Conservation (phyloP, 1,139 yeast species). For the Taphrina sp. region DNA sequence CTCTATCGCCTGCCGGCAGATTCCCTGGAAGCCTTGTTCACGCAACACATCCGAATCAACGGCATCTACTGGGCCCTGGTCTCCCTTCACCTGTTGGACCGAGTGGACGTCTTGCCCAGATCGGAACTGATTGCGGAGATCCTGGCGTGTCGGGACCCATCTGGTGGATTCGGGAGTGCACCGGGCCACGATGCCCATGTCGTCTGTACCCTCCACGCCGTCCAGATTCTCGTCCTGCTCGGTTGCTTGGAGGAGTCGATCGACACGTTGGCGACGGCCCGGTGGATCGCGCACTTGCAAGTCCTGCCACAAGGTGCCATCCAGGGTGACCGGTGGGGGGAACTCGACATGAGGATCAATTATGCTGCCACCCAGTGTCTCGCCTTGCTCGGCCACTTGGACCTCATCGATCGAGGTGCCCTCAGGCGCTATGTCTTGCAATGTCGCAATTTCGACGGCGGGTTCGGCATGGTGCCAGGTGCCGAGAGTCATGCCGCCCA, state of each 20-base stretch:
- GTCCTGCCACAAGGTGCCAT: slow-evolving; percentile 56
- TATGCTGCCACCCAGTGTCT: slow-evolving; percentile 77
- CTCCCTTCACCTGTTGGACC: slow-evolving; percentile 63
- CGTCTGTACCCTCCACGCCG: slow-evolving; percentile 79
- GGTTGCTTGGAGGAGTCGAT: slow-evolving; percentile 53
- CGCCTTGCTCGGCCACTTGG: slow-evolving; percentile 64
- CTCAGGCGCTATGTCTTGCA: slow-evolving; percentile 63
- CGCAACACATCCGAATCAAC: slow-evolving; percentile 84
- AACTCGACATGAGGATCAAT: slow-evolving; percentile 85
- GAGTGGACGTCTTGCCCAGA: slow-evolving; percentile 58
- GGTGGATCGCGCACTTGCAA: slow-evolving; percentile 60
- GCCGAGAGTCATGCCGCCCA: slow-evolving; percentile 96
- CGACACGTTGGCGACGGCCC: slow-evolving; percentile 47
- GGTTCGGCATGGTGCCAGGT: slow-evolving; percentile 90
- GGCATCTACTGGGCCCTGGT: slow-evolving; percentile 96
- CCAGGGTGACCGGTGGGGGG: slow-evolving; percentile 82
- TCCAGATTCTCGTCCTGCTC: slow-evolving; percentile 72
- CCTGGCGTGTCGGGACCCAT: slow-evolving; percentile 55
- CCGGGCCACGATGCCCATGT: slow-evolving; percentile 89
- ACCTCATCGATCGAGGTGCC: slow-evolving; percentile 58
- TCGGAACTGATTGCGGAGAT: slow-evolving; percentile 67
- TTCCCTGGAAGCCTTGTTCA: slow-evolving; percentile 78
- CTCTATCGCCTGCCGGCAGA: slow-evolving; percentile 41
- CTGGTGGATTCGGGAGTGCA: slow-evolving; percentile 87
- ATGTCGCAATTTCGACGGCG: slow-evolving; percentile 93